phyloP scores from a whole-genome alignment of 352 stramenopile species.

The Globisporangium sylvaticum region DNA sequence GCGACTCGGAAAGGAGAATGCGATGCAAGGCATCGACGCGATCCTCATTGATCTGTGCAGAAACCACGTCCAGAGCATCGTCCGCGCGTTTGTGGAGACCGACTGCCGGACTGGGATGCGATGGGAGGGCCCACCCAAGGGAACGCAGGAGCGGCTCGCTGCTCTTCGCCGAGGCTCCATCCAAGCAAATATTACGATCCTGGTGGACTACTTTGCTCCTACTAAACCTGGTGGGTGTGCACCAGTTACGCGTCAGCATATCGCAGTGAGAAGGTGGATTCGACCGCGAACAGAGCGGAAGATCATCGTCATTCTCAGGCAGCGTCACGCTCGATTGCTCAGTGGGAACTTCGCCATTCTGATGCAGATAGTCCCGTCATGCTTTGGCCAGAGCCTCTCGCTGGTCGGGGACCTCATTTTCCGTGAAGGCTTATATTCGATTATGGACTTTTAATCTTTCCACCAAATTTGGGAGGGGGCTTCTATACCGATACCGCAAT shows the following conservation, averaged over 20 bases:
- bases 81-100: conserved; percentile 45
- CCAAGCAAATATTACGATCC: background rate
- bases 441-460: no score
- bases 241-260: conserved; percentile 38
- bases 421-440: no score
- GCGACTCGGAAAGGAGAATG: conserved; percentile 23
- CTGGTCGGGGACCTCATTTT: no score
- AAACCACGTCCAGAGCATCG: conserved; percentile 56
- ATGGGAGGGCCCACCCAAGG: conserved; percentile 23
- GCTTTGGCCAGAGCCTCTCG: conserved; percentile 19
- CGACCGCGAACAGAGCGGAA: conserved; percentile 36
- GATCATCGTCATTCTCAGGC: conserved; percentile 38
- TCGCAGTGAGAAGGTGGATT: conserved; percentile 46
- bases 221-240: conserved; percentile 2
- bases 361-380: conserved; percentile 17
- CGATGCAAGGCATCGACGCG: conserved; percentile 41
- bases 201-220: background rate
- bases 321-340: conserved; percentile 42
- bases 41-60: conserved; percentile 45
- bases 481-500: no score
- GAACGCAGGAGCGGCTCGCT: conserved; percentile 22
- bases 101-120: conserved; percentile 35
- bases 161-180: conserved; percentile 19
- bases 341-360: conserved; percentile 34
- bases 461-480: no score